phyloP scores from a whole-genome alignment of 208 protist genomes.

The Trichomonas vaginalis region DNA sequence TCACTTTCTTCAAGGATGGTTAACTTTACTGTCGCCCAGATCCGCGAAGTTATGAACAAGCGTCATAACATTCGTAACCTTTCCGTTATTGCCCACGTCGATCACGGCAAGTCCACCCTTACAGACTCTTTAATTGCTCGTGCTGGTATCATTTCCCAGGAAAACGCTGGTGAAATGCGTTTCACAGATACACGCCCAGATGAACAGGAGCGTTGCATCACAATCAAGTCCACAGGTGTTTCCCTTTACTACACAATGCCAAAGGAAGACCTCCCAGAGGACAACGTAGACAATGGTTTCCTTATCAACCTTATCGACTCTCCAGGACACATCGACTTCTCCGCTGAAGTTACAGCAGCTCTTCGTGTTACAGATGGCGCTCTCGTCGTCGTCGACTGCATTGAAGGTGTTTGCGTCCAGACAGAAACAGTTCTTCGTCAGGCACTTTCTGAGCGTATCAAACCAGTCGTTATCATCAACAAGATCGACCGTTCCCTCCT shows the following conservation, averaged over 20 bases:
- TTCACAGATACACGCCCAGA: conserved; percentile 73
- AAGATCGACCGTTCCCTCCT: conserved; percentile 88
- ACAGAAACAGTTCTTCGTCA: conserved; percentile 95
- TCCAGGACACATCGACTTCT: conserved; percentile 96
- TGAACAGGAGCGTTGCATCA: conserved; percentile 95
- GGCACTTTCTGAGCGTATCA: conserved; percentile 86
- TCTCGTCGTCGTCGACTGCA: conserved; percentile 93
- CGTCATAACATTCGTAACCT: conserved; percentile 74
- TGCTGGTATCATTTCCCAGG: conserved; percentile 57
- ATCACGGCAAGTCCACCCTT: conserved; percentile 74
- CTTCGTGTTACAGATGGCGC: conserved; percentile 97
- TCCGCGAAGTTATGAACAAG: conserved; percentile 66
- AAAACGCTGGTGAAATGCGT: conserved; percentile 64
- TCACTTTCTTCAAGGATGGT: conserved; percentile 35
- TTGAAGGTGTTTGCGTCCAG: conserved; percentile 96
- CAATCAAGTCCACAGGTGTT: conserved; percentile 96
- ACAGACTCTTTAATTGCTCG: conserved; percentile 74
- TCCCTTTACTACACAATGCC: conserved; percentile 83
- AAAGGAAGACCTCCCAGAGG: conserved; percentile 46
- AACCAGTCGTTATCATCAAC: conserved; percentile 94
- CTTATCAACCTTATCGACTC: conserved; percentile 96
- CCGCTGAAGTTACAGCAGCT: conserved; percentile 91
- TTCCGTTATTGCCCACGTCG: conserved; percentile 58
- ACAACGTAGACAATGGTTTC: conserved; percentile 46
- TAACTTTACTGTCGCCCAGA: conserved; percentile 64